phyloP scores from a whole-genome alignment of 2,329 filamentous ascomycete genomes.

The Aspergillus novofumigatus region DNA sequence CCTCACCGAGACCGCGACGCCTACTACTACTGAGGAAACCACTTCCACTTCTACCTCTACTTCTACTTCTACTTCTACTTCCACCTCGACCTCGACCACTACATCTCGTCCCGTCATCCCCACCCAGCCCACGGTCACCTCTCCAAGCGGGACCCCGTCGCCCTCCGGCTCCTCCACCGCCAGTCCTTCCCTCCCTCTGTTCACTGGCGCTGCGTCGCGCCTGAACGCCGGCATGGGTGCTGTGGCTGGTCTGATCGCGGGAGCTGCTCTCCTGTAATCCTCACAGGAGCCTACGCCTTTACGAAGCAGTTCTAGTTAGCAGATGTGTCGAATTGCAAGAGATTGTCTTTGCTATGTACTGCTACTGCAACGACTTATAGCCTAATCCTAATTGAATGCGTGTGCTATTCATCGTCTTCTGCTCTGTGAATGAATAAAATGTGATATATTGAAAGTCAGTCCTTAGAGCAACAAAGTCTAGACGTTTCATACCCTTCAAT shows the following conservation, averaged over 20 bases:
- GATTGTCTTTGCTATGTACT: not conserved
- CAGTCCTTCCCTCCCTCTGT: not conserved
- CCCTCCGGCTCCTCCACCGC: not conserved
- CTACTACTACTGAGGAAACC: not conserved
- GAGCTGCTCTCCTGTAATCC: conserved; percentile 1
- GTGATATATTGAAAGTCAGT: too few relatives aligned
- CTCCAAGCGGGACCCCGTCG: not conserved
- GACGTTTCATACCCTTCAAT: too few relatives aligned
- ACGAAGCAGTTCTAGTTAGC: too few relatives aligned
- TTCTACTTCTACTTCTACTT: not conserved
- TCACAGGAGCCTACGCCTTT: too few relatives aligned
- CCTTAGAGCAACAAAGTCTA: too few relatives aligned
- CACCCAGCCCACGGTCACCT: not conserved
- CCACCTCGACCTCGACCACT: not conserved
- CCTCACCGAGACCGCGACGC: not conserved
- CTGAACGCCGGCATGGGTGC: conserved; percentile 1
- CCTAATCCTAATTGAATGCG: not conserved
- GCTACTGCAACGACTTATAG: not conserved
- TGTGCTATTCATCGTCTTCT: not conserved
- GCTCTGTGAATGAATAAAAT: too few relatives aligned
- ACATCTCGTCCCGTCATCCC: not conserved
- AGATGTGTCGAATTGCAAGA: too few relatives aligned
- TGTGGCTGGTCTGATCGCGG: conserved; percentile 2
- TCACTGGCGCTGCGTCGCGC: conserved; percentile 1
- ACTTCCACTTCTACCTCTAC: not conserved